Evolutionary conservation across 345 rosid species (phyloP).

Genomic region (Excoecaria cochinchinensis): DNA sequence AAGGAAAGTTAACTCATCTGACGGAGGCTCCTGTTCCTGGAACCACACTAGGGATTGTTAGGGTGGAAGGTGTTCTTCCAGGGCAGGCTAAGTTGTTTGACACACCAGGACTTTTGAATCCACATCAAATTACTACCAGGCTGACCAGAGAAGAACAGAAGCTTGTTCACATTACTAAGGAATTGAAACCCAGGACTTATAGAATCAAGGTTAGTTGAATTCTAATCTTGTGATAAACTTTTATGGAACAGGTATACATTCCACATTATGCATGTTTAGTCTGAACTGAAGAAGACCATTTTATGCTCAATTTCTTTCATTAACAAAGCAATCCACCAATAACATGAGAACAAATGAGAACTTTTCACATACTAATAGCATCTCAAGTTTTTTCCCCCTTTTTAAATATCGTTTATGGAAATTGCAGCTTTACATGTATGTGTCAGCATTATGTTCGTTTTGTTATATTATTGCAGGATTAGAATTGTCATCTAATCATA

Average conservation of each 20-base stretch:
- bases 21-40: constrained; percentile 96
- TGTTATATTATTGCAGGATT: background rate
- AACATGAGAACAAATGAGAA: background rate
- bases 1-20: constrained; percentile 48
- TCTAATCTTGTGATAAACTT: background rate
- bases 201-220: constrained; percentile 75
- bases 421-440: background rate
- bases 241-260: background rate
- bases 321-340: background rate
- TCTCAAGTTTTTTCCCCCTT: background rate
- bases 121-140: constrained; percentile 79
- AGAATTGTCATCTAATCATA: background rate
- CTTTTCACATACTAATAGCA: background rate
- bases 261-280: background rate
- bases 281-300: background rate
- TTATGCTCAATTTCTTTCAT: background rate
- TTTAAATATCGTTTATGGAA: background rate
- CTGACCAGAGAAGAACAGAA: constrained; percentile 87
- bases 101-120: constrained; percentile 86
- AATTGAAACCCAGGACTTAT: constrained; percentile 85
- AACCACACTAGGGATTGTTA: constrained; percentile 78
- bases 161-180: constrained; percentile 74
- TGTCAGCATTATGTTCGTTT: background rate
- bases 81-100: constrained; percentile 79
- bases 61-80: constrained; percentile 81